These are phyloP conservation scores for Fusarium hostae DNA, from an alignment of 2,329 filamentous ascomycete species.

Conservation along the genomic window DNA sequence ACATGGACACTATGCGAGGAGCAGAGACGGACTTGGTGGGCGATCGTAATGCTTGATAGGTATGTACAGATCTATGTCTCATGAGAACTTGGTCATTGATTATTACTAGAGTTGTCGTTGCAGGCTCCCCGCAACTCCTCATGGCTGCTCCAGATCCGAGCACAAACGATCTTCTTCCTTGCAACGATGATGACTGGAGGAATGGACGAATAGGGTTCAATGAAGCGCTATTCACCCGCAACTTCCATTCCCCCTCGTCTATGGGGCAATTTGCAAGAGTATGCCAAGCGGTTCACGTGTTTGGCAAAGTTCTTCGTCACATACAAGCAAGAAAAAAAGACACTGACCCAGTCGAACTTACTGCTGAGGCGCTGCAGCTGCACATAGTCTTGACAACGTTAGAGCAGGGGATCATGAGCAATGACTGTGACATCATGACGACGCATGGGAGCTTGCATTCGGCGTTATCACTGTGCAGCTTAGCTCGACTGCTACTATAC, in stretches of 20 bases:
- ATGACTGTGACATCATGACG: rapidly evolving
- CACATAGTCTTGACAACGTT: neutral
- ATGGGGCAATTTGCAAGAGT: neutral
- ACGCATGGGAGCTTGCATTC: neutral
- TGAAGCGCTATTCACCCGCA: neutral
- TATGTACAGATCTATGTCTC: rapidly evolving
- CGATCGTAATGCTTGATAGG: neutral
- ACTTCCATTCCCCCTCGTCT: neutral
- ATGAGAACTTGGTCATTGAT: rapidly evolving
- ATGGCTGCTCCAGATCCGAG: neutral
- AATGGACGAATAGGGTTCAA: neutral
- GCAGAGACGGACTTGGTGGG: neutral
- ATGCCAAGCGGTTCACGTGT: neutral
- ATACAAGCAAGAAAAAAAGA: neutral
- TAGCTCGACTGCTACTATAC: neutral
- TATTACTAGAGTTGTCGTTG: neutral
- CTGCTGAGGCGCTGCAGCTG: neutral
- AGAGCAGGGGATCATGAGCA: neutral
- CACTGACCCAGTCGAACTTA: neutral
- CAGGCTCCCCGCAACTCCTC: neutral
- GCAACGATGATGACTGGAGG: neutral
- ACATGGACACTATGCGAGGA: neutral
- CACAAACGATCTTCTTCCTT: neutral
- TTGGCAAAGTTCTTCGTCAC: neutral
- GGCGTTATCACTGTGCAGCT: neutral